Conservation (phyloP, 169 alveolate species). For the Plasmodium ovale region DNA sequence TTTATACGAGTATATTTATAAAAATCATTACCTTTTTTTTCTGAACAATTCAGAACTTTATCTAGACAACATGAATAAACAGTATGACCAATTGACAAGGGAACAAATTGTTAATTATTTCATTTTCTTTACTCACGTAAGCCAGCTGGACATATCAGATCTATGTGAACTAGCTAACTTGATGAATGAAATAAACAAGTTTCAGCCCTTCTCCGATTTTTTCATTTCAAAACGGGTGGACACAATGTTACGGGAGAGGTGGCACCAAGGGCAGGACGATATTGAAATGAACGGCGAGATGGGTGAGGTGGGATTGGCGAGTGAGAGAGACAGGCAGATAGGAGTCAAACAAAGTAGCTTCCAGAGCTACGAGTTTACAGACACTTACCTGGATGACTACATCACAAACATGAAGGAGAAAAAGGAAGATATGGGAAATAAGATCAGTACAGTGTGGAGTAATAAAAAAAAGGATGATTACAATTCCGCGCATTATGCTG, state of each 20-base stretch:
- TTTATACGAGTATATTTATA: constrained; percentile 44
- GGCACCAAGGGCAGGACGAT: no score
- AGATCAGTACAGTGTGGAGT: background rate
- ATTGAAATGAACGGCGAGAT: background rate
- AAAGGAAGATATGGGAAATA: background rate
- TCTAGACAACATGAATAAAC: constrained; percentile 3
- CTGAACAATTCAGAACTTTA: constrained; percentile 34
- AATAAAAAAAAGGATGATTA: background rate
- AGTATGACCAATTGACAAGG: constrained; percentile 37
- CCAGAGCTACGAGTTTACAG: constrained; percentile 25
- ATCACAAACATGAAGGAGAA: constrained; percentile 5
- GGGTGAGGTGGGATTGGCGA: background rate
- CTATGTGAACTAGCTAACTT: constrained; percentile 21
- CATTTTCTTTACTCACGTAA: constrained; percentile 51
- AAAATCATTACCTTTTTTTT: constrained; percentile 23
- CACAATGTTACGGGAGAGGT: constrained; percentile 5
- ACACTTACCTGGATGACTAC: constrained; percentile 54
- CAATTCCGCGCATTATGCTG: background rate
- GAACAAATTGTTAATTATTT: constrained; percentile 66
- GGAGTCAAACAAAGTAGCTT: background rate
- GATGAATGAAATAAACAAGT: constrained; percentile 37
- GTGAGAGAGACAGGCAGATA: background rate
- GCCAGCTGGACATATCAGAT: constrained; percentile 35
- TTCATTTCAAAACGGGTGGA: constrained; percentile 64
- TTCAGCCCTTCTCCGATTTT: constrained; percentile 50